These are phyloP conservation scores for Aspergillus taichungensis DNA, from an alignment of 495 filamentous ascomycete genomes.

Conservation along the genomic window DNA sequence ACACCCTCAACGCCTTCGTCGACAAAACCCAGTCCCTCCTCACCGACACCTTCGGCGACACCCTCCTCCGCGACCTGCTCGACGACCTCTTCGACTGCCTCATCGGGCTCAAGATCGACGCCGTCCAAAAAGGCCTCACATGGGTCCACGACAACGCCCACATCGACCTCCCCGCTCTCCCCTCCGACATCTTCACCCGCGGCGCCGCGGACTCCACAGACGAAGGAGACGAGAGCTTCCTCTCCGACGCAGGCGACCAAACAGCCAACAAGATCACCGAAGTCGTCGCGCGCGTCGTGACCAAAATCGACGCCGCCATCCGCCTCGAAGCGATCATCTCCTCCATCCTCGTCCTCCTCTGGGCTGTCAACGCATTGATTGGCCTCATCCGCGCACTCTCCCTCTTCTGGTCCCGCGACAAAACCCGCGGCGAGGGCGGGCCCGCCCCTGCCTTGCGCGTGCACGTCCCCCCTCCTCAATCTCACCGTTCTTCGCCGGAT, in stretches of 20 bases:
- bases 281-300: conserved; percentile 58
- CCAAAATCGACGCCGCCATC: conserved; percentile 54
- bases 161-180: conserved; percentile 68
- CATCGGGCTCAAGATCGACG: conserved; percentile 63
- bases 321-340: conserved; percentile 71
- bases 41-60: conserved; percentile 70
- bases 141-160: conserved; percentile 85
- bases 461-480: background rate
- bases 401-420: conserved; percentile 32
- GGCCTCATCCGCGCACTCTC: conserved; percentile 59
- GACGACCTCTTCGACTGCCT: conserved; percentile 66
- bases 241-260: conserved; percentile 56
- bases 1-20: conserved; percentile 76
- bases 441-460: conserved; percentile 22
- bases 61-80: conserved; percentile 64
- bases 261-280: conserved; percentile 74
- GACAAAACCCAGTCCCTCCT: conserved; percentile 61
- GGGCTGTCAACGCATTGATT: conserved; percentile 65
- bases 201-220: conserved; percentile 57
- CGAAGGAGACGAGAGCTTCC: conserved; percentile 51
- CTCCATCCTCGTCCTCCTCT: conserved; percentile 57
- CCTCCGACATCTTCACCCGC: conserved; percentile 72
- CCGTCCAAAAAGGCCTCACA: conserved; percentile 74
- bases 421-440: conserved; percentile 40
- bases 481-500: conserved; percentile 2